phyloP scores from a whole-genome alignment of 2,329 filamentous ascomycete species.

The Curvularia hawaiiensis region DNA sequence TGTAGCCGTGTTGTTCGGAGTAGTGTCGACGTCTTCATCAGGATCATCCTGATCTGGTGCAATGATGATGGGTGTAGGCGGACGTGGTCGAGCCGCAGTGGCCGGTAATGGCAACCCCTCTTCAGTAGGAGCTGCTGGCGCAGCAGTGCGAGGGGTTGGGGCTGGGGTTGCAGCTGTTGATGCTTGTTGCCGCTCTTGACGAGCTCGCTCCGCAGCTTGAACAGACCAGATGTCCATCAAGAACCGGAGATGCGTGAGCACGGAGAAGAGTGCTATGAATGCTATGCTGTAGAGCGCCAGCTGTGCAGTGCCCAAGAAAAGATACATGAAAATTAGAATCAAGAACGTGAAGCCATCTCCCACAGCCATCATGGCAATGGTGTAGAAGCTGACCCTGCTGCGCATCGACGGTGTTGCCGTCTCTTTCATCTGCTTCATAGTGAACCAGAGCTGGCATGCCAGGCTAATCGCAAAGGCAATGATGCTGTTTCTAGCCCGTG shows the following conservation, averaged over 20 bases:
- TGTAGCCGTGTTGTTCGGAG: slow-evolving; percentile 28
- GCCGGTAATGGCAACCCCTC: slow-evolving; percentile 56
- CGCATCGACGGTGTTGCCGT: slow-evolving; percentile 68
- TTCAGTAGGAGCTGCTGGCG: slow-evolving; percentile 33
- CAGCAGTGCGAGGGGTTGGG: slow-evolving; percentile 21
- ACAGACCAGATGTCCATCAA: slow-evolving; percentile 71
- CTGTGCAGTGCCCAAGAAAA: slow-evolving; percentile 60
- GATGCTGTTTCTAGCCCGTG: slow-evolving; percentile 58
- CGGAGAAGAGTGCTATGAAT: slow-evolving; percentile 65
- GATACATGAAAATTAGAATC: slow-evolving; percentile 58
- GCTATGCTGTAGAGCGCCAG: slow-evolving; percentile 60
- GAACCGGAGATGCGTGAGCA: slow-evolving; percentile 68
- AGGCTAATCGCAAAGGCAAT: slow-evolving; percentile 58
- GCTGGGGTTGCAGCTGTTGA: slow-evolving; percentile 27
- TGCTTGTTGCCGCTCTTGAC: slow-evolving; percentile 52
- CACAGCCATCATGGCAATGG: slow-evolving; percentile 64
- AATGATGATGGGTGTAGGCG: slow-evolving; percentile 62
- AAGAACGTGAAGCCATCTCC: slow-evolving; percentile 65
- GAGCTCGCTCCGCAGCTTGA: slow-evolving; percentile 58
- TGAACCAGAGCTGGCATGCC: slow-evolving; percentile 59
- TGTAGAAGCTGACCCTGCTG: slow-evolving; percentile 68
- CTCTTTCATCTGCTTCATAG: slow-evolving; percentile 67
- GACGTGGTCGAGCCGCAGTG: slow-evolving; percentile 51
- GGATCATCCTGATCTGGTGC: slow-evolving; percentile 63
- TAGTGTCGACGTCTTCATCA: slow-evolving; percentile 37